Percentiles rank a stretch among this genome's conserved stretches.
These are phyloP conservation scores for Coemansia sp. DNA, from an alignment of 192 early-diverging fungal species.

Conservation along the genomic window DNA sequence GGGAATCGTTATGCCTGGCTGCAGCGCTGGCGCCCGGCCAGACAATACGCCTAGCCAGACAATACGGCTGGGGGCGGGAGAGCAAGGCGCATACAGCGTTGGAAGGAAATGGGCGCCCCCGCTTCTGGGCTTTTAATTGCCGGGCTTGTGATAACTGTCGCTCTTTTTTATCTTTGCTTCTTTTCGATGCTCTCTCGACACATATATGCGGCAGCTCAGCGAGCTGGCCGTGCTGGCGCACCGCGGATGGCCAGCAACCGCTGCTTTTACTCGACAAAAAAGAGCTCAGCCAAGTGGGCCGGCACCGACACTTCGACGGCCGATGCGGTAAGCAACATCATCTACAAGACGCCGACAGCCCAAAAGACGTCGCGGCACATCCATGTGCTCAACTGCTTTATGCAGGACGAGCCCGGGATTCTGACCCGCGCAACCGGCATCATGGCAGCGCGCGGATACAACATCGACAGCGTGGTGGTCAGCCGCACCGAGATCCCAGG, in stretches of 20 bases:
- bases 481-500: conserved; percentile 93
- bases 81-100: too few relatives aligned
- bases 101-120: too few relatives aligned
- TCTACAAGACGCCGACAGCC: conserved; percentile 52
- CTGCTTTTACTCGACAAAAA: conserved; percentile 9
- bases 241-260: conserved; percentile 10
- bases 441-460: conserved; percentile 91
- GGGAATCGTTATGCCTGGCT: too few relatives aligned
- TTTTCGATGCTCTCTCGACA: conserved; percentile 16
- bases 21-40: too few relatives aligned
- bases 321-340: conserved; percentile 45
- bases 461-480: conserved; percentile 96
- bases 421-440: conserved; percentile 78
- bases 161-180: neutral
- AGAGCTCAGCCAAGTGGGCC: conserved; percentile 8
- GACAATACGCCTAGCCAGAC: too few relatives aligned
- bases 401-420: conserved; percentile 84
- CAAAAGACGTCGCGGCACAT: conserved; percentile 47
- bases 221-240: conserved; percentile 16
- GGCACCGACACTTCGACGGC: conserved; percentile 26
- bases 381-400: conserved; percentile 92
- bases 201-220: conserved; percentile 10
- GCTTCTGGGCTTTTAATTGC: too few relatives aligned
- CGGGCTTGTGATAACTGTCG: neutral
- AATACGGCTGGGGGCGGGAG: too few relatives aligned